These are phyloP conservation scores for Epichloe gansuensis DNA, from an alignment of 2,329 filamentous ascomycete genomes.

Conservation along the genomic window DNA sequence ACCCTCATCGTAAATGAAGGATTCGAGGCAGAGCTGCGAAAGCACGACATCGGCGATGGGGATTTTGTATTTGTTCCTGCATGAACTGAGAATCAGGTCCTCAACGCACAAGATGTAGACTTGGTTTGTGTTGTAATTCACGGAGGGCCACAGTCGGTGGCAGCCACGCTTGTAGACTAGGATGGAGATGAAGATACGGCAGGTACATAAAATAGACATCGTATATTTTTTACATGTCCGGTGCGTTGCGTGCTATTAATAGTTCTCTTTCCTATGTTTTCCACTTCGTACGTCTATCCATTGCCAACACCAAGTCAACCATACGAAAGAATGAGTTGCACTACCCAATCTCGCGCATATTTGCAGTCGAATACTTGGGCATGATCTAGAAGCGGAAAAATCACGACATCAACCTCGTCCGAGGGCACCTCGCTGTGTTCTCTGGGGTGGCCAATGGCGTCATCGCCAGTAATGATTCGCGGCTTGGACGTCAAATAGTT, in stretches of 20 bases:
- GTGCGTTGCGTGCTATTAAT: background rate
- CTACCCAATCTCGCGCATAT: slow-evolving; percentile 15
- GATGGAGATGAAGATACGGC: slow-evolving; percentile 30
- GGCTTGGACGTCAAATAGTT: slow-evolving; percentile 33
- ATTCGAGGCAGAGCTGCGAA: slow-evolving; percentile 36
- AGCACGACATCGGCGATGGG: slow-evolving; percentile 45
- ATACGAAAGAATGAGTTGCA: slow-evolving; percentile 17
- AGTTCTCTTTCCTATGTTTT: background rate
- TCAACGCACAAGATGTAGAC: slow-evolving; percentile 51
- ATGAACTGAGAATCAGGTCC: slow-evolving; percentile 57
- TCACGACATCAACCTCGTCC: slow-evolving; percentile 39
- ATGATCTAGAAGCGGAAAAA: slow-evolving; percentile 51
- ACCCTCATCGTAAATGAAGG: slow-evolving; percentile 46
- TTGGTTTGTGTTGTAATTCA: slow-evolving; percentile 55
- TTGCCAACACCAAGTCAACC: slow-evolving; percentile 7
- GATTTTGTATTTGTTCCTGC: slow-evolving; percentile 61
- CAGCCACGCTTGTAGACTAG: slow-evolving; percentile 53
- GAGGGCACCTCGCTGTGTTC: slow-evolving; percentile 3
- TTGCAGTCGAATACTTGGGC: slow-evolving; percentile 45
- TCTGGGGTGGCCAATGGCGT: slow-evolving; percentile 9
- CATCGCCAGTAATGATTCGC: slow-evolving; percentile 7
- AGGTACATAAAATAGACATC: slow-evolving; percentile 4
- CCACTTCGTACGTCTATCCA: background rate
- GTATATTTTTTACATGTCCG: background rate
- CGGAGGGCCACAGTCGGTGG: slow-evolving; percentile 46